Conservation (phyloP, 495 filamentous ascomycete species). For the Rostrohypoxylon terebratum region DNA sequence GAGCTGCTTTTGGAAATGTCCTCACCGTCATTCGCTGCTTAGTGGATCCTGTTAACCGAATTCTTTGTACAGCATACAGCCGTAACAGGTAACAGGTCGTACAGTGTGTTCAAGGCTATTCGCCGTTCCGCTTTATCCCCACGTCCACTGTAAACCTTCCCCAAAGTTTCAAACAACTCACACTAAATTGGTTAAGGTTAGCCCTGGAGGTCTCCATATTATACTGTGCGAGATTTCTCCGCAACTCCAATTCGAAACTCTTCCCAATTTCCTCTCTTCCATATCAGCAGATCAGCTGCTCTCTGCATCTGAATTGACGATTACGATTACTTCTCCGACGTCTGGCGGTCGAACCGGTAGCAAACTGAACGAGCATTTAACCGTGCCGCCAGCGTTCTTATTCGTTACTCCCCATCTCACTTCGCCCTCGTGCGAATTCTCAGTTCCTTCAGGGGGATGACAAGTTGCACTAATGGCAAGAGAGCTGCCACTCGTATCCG, state of each 20-base stretch:
- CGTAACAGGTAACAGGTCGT: not conserved
- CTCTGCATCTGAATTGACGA: too few relatives aligned
- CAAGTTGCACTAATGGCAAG: not conserved
- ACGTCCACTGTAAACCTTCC: not conserved
- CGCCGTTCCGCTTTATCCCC: not conserved
- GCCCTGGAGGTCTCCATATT: not conserved
- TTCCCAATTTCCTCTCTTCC: too few relatives aligned
- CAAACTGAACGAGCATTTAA: not conserved
- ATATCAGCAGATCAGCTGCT: too few relatives aligned
- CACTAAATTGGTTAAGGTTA: not conserved
- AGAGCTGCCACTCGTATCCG: constrained; percentile 4
- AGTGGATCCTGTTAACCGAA: constrained; percentile 16
- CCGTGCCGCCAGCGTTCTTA: not conserved
- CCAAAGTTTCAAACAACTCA: too few relatives aligned
- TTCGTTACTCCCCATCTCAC: constrained; percentile 5
- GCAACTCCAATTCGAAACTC: not conserved
- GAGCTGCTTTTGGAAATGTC: constrained; percentile 38
- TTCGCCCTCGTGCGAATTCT: not conserved
- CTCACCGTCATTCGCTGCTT: constrained; percentile 34
- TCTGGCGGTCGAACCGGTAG: not conserved
- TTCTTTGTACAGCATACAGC: constrained; percentile 9
- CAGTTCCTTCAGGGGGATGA: not conserved
- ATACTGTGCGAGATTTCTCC: not conserved
- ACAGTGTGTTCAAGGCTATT: not conserved
- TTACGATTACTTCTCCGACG: not conserved